Evolutionary conservation across 73 alveolate genomes (phyloP), one percentile per base, ranked within the genome.

Genomic region (Paramecium tetraurelia): DNA sequence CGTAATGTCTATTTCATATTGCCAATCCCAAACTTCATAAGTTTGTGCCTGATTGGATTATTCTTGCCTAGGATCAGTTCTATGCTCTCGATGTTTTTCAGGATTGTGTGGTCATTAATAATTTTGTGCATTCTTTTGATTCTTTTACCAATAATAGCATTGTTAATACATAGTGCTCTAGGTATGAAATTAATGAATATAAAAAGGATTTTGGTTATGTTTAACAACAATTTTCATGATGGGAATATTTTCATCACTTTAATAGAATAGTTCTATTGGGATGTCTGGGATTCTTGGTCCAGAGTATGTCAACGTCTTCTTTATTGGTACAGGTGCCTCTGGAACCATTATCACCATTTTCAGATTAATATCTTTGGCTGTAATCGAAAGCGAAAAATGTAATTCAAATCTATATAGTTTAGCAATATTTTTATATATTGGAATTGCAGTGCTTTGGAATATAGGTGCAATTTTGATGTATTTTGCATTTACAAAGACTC

Each of bases 321-420:
- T 80, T 46, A 24, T 80, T 14, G 90, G 90, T 38, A 80, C 90
- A 11, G 90, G 90, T 44, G 70, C 75, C 10, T 80, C 90, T 38
- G 90, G 90, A 48, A 80, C 75, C 0, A 80, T 80, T 44, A 80
- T 80, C 14, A 31, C 63, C 1, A 24, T 20, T 8, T 80, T 80
- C 21, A 80, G 90, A 29, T 44, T 80, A 18, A 24, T 80, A 40
- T 80, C 90, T 12, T 46, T 80, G 27, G 90, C 76, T 38, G 75
- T 53, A 20, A 43, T 80, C 3, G 16, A 40, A 0, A 44, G 76
- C 24, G 57, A 80, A 24, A 22, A 80, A 24, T 80, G 90, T 80
- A 80, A 80, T 80, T 44, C 0, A 6, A 24, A 44, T 24, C 29
- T 24, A 43, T 80, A 24, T 44, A 14, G 31, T n/a, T 5, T 80